Evolutionary conservation across 1,139 yeast species (phyloP), one percentile per base, ranked within the genome.

Genomic region (Sugiyamaella xylanicola): DNA sequence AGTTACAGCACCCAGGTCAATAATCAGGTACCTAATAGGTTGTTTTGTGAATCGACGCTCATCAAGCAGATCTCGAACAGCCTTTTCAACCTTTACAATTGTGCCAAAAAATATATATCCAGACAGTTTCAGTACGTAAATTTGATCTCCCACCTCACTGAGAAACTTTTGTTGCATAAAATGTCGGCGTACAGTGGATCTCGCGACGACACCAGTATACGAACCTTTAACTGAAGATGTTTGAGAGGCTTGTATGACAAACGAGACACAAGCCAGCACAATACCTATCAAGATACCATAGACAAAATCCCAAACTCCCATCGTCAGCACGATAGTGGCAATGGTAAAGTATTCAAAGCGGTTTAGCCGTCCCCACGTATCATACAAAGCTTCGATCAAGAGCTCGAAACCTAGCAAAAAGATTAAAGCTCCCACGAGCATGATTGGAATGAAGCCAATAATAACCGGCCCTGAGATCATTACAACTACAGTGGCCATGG

Each of bases 271-370:
- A 0, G 99, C 98, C 56, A 93, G 77, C 47, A 93, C 76, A 42
- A 93, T 87, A 56, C 99, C 99, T 22, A 87, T 92, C 55, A 93
- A 76, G 43, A 93, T 90, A 55, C 99, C 99, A 62, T 85, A 80
- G 5, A 93, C 99, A 71, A 93, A 93, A 72, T 93, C 99, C 80
- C 89, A 87, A 1, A 87, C 86, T 2, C 98, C 99, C 99, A 95
- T 93, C 0, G 93, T 86, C 25, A 90, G 75, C 21, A 95, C 96
- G 64, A 93, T 93, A 9, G 86, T 84, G 4, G 87, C 73, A 59
- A 93, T 87, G 1, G 99, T 93, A 45, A 82, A 66, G 69, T 93
- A 93, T 69, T 93, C 99, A 62, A 89, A 87, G 42, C 72, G 76
- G 47, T 85, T 79, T 46, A 93, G 80, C 62, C 87, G 80, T 1